A percentile compares a stretch with the other conserved stretches of the same genome.
phyloP scores from a whole-genome alignment of 306 rosid species.

The Cicer judaicum region DNA sequence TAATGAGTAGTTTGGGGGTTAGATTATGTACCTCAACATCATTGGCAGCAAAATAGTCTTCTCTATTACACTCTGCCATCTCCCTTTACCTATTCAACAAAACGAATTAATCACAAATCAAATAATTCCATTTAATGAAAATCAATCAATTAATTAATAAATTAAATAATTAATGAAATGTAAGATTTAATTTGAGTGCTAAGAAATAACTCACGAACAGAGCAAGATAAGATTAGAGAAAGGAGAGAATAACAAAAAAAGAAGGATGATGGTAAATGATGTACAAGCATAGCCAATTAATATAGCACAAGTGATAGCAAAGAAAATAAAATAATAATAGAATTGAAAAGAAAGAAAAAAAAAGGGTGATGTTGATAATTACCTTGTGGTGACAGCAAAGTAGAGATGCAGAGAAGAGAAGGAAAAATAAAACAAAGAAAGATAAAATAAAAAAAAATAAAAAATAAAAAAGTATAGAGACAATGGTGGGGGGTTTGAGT shows the following conservation, averaged over 20 bases:
- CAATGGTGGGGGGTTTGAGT: constrained; percentile 55
- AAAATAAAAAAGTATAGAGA: constrained; percentile 18
- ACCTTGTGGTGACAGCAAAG: constrained; percentile 54
- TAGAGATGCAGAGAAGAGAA: constrained; percentile 46
- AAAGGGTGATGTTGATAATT: constrained; percentile 45
- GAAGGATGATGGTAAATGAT: constrained; percentile 15
- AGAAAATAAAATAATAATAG: background rate
- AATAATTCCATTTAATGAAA: constrained; percentile 3
- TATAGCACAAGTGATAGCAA: constrained; percentile 32
- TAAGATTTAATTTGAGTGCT: constrained; percentile 35
- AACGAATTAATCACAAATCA: constrained; percentile 18
- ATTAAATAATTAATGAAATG: background rate
- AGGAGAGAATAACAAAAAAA: constrained; percentile 20
- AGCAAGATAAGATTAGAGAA: background rate
- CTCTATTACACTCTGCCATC: constrained; percentile 76
- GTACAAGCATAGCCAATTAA: constrained; percentile 18
- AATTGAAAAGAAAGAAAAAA: constrained; percentile 10
- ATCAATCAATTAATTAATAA: background rate
- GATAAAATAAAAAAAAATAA: background rate
- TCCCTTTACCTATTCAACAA: constrained; percentile 43
- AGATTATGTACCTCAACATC: constrained; percentile 58
- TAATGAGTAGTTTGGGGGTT: no score
- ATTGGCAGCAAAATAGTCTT: constrained; percentile 59
- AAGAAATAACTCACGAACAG: background rate
- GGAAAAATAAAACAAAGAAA: constrained; percentile 22